Evolutionary conservation across 1,284 basidiomycete genomes (phyloP).

Genomic region (Golubevia sp.): DNA sequence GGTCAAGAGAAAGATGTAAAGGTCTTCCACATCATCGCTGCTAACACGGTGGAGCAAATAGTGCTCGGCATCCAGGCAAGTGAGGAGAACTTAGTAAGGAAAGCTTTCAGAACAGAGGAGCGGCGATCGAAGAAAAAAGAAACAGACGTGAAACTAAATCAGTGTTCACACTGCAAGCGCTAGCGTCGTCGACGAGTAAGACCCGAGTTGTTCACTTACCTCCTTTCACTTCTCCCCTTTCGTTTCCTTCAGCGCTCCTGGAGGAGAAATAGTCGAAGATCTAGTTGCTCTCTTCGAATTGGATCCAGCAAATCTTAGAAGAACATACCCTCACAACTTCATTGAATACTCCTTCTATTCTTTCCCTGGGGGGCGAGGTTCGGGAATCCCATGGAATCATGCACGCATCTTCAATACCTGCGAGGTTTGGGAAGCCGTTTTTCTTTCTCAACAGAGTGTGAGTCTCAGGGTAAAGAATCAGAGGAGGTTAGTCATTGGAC

Average conservation of each 20-base stretch:
- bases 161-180: too few species aligned
- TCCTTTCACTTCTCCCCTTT: not conserved
- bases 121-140: not conserved
- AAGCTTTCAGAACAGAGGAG: constrained; percentile 16
- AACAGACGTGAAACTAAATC: not conserved
- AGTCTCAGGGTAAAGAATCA: too few species aligned
- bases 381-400: too few species aligned
- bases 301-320: not conserved
- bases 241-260: not conserved
- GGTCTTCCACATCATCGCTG: constrained; percentile 48
- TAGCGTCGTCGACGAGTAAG: too few species aligned
- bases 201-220: too few species aligned
- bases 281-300: not conserved
- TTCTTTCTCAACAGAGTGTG: too few species aligned
- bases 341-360: too few species aligned
- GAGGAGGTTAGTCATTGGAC: too few species aligned
- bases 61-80: constrained; percentile 45
- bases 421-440: too few species aligned
- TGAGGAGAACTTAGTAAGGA: constrained; percentile 43
- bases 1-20: constrained; percentile 40
- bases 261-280: not conserved
- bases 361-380: too few species aligned
- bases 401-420: too few species aligned
- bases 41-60: constrained; percentile 49
- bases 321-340: too few species aligned